Conservation (phyloP, 176 grass and related monocot species). For the Phoenix dactylifera region DNA sequence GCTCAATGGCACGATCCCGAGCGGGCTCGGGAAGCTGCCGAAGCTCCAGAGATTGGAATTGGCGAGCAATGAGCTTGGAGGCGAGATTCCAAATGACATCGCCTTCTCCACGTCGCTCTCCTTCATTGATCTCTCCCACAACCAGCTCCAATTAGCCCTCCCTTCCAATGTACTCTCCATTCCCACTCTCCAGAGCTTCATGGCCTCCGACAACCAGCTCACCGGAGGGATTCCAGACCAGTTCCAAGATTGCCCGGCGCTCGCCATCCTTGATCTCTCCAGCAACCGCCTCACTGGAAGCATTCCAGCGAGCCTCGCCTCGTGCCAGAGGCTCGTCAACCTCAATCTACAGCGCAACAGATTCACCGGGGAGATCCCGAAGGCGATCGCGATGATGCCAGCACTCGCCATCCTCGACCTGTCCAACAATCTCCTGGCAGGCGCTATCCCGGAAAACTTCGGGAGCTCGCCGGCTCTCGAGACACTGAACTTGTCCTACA, state of each 20-base stretch:
- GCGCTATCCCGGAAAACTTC: constrained; percentile 78
- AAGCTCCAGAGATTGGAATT: constrained; percentile 73
- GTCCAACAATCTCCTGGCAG: constrained; percentile 64
- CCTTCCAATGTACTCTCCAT: constrained; percentile 61
- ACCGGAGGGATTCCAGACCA: constrained; percentile 66
- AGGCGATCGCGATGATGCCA: constrained; percentile 68
- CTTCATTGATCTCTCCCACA: constrained; percentile 80
- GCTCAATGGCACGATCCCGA: constrained; percentile 53
- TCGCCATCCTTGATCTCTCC: constrained; percentile 73
- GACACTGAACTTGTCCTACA: constrained; percentile 76
- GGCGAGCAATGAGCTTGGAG: constrained; percentile 59
- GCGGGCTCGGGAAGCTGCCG: constrained; percentile 62
- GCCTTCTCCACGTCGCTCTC: constrained; percentile 57
- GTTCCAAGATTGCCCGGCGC: constrained; percentile 78
- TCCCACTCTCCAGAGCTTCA: constrained; percentile 66
- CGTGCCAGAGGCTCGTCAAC: constrained; percentile 74
- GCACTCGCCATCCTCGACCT: constrained; percentile 81
- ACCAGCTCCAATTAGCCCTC: constrained; percentile 49
- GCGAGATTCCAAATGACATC: constrained; percentile 73
- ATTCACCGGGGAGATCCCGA: constrained; percentile 56
- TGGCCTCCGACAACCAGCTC: constrained; percentile 71
- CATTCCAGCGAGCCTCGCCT: constrained; percentile 60
- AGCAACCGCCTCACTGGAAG: constrained; percentile 51
- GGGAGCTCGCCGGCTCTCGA: constrained; percentile 86
- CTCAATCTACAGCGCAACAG: constrained; percentile 54